A percentile compares a stretch with the other conserved stretches of the same genome.
These are phyloP conservation scores for Astragalus glycyphyllos DNA, from an alignment of 306 rosid genomes.

Conservation along the genomic window DNA sequence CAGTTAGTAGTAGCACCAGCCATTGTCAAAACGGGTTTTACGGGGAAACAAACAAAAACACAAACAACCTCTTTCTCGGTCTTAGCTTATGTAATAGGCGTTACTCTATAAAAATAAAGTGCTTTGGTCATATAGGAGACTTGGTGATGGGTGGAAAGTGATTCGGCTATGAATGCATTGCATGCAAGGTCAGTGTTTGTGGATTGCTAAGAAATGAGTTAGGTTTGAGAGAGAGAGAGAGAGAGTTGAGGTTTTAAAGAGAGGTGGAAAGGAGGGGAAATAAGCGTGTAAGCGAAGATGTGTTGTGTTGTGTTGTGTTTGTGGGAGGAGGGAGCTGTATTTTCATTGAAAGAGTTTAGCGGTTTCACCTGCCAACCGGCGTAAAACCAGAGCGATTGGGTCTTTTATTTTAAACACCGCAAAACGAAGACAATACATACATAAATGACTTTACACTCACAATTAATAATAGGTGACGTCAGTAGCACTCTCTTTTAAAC, in stretches of 20 bases:
- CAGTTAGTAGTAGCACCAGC: conserved; percentile 78
- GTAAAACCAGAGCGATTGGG: conserved; percentile 35
- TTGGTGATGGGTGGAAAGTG: too few relatives aligned
- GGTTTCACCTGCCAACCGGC: conserved; percentile 58
- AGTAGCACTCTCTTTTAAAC: too few relatives aligned
- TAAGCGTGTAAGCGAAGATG: conserved; percentile 7
- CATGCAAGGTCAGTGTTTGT: conserved; percentile 33
- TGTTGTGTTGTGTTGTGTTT: too few relatives aligned
- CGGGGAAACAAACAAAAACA: conserved; percentile 46
- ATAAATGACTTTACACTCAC: too few relatives aligned
- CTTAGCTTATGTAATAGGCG: too few relatives aligned
- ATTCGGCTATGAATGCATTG: background rate
- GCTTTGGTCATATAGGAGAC: too few relatives aligned
- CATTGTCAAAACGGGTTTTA: conserved; percentile 48
- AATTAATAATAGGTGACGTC: too few relatives aligned
- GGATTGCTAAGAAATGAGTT: background rate
- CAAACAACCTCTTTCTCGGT: background rate
- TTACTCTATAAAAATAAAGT: too few relatives aligned
- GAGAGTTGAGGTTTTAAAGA: background rate
- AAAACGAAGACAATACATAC: too few relatives aligned
- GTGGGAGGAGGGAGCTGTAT: conserved; percentile 44
- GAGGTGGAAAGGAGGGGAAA: background rate
- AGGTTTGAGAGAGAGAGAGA: background rate
- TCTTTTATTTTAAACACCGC: background rate
- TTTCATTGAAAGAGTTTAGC: conserved; percentile 45